Base-by-base conservation (phyloP, 768 basidiomycete genomes). In the Naganishia vishniacii region DNA sequence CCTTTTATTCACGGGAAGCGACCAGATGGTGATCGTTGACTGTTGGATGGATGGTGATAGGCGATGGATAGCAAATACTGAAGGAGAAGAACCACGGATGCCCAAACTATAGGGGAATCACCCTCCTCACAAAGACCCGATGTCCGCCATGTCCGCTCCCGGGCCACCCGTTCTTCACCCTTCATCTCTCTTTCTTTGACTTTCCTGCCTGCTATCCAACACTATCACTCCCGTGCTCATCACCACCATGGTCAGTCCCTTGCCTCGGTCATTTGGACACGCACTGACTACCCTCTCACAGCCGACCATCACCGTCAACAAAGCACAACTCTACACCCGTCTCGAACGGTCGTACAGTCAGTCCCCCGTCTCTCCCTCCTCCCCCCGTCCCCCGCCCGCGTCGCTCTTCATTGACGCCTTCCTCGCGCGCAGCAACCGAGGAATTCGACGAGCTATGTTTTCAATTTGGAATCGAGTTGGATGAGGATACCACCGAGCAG, bases 271-370 rank as follows among this genome's bases (percentile, higher is more conserved):
- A 6, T 4, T 2, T 9, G 32, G 31, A 53, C n/a, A 11, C 23
- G 32, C n/a, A 34, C 53, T 56, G 20, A 56, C 23, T 12, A 25
- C 41, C 25, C 32, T 1, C 15, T 25, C 40, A 28, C 29, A 73
- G 95, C 95, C 95, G 65, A 98, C 95, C 68, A 83, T 99, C 76
- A 82, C 91, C 20, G 89, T 98, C 65, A 89, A 97, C 82, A 97
- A 97, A 78, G 89, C 85, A 48, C 91, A 95, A 78, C 86, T 99
- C 53, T 97, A 88, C 84, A 83, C 86, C 68, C 80, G 89, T 48
- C 85, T 99, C 25, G 92, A 87, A 29, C 83, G 82, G 69, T 82
- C 84, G 72, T 98, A 89, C 79, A 84, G 93, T 92, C 71, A 73
- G 80, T 80, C 23, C 28, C 18, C 56, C 62, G 66, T 49, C 16